phyloP scores from a whole-genome alignment of 1,139 yeast genomes.

The Wickerhamiella pararugosa region DNA sequence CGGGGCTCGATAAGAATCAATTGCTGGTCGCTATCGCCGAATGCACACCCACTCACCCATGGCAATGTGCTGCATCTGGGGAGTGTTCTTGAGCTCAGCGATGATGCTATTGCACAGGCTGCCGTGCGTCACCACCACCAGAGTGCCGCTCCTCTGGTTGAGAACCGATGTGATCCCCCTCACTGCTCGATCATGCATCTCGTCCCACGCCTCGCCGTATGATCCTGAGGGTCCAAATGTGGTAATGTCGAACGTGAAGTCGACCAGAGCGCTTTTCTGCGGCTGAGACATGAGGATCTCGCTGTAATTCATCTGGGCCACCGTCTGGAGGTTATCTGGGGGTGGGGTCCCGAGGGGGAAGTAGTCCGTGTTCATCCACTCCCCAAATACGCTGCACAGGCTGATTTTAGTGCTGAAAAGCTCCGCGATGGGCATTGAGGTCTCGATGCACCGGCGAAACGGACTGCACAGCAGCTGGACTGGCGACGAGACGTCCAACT shows the following conservation, averaged over 20 bases:
- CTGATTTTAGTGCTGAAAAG: constrained; percentile 15
- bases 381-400: constrained; percentile 26
- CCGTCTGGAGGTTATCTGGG: constrained; percentile 23
- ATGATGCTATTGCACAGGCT: constrained; percentile 28
- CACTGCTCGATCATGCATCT: constrained; percentile 24
- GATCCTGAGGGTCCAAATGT: constrained; percentile 24
- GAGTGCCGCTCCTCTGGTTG: constrained; percentile 11
- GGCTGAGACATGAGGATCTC: constrained; percentile 15
- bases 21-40: not conserved
- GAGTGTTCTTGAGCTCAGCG: constrained; percentile 22
- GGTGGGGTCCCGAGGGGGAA: constrained; percentile 25
- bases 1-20: too few relatives aligned
- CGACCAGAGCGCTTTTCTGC: constrained; percentile 8
- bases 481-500: constrained; percentile 1
- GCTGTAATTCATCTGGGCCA: constrained; percentile 18
- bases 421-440: constrained; percentile 22
- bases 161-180: constrained; percentile 17
- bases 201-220: constrained; percentile 27
- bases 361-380: constrained; percentile 29
- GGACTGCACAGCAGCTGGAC: constrained; percentile 26
- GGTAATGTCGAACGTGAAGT: constrained; percentile 20
- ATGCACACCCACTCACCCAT: constrained; percentile 7
- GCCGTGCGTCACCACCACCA: constrained; percentile 28
- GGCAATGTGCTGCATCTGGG: constrained; percentile 22
- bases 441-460: constrained; percentile 27